Conservation (phyloP, 768 basidiomycete species). For the Leccinum variicolor region DNA sequence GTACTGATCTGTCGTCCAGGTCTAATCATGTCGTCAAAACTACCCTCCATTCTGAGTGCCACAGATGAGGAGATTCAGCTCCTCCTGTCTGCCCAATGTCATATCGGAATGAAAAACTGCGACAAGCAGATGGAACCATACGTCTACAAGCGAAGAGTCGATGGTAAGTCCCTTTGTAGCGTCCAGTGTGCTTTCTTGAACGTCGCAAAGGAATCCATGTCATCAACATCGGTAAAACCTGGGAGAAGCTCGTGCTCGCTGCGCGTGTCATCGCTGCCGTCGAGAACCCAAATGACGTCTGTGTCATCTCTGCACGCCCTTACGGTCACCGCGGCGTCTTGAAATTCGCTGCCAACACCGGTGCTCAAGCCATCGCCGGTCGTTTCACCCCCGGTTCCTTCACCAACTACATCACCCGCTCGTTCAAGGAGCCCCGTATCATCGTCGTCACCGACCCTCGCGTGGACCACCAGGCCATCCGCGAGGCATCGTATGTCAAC, state of each 20-base stretch:
- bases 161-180: slow-evolving; percentile 59
- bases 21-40: slow-evolving; percentile 72
- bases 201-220: slow-evolving; percentile 79
- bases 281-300: slow-evolving; percentile 97
- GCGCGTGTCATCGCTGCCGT: slow-evolving; percentile 96
- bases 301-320: slow-evolving; percentile 96
- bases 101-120: slow-evolving; percentile 98
- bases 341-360: slow-evolving; percentile 97
- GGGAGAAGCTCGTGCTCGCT: slow-evolving; percentile 98
- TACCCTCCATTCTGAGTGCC: slow-evolving; percentile 88
- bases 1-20: slow-evolving; percentile 31
- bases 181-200: slow-evolving; percentile 11
- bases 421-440: slow-evolving; percentile 99
- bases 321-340: slow-evolving; percentile 99
- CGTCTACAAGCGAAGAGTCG: slow-evolving; percentile 93
- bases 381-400: slow-evolving; percentile 99
- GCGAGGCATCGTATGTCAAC: slow-evolving; percentile 99
- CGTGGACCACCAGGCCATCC: slow-evolving; percentile 99
- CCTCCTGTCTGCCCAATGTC: slow-evolving; percentile 91
- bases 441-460: slow-evolving; percentile 99
- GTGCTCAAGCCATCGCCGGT: slow-evolving; percentile 97
- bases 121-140: slow-evolving; percentile 99
- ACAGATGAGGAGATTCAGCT: slow-evolving; percentile 98
- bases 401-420: slow-evolving; percentile 99
- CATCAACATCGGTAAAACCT: slow-evolving; percentile 98